Evolutionary conservation across 2,329 filamentous ascomycete genomes (phyloP), one percentile per base, ranked within the genome.

Genomic region (Fusarium subtropicale): DNA sequence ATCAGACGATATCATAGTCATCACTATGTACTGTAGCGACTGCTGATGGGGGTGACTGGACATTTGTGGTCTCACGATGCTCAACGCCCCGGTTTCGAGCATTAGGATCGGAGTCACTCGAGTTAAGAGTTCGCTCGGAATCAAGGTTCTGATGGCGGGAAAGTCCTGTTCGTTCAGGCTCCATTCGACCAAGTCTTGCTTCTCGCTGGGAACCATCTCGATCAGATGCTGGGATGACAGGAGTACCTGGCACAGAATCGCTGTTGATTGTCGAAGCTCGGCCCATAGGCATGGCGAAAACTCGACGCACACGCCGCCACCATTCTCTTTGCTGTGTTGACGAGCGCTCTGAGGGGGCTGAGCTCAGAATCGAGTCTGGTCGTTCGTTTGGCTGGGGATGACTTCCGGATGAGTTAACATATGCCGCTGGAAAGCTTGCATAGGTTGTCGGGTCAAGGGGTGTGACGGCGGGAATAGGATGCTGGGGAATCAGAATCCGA

Each of bases 11-110:
- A 10, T 77, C 65, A 31, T 75, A 80, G 54, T 80, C 79, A 34
- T 81, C 79, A 30, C 75, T 80, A 41, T 77, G 75, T 7, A 81
- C 79, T 3, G 79, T 80, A 15, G 80, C 79, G 31, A 65, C 66
- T 38, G 75, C 73, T 5, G 76, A 78, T 24, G 58, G 61, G 8
- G 76, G 64, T 7, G 77, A 79, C 15, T 65, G 42, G 5, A 36
- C 26, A 30, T 64, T 66, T 12, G 8, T 22, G 26, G 24, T 18
- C n/a, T 28, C 44, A 28, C 26, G 22, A 26, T 13, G 39, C 10
- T 3, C 5, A 7, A 4, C 13, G 12, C 16, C 13, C 12, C 20
- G 24, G 7, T 20, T 9, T 12, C 10, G 33, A 26, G 36, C n/a
- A 41, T 4, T 11, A 4, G 15, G 24, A 16, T 15, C 8, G 15